phyloP scores from a whole-genome alignment of 2,329 filamentous ascomycete species.

The Aureobasidium mangrovei region DNA sequence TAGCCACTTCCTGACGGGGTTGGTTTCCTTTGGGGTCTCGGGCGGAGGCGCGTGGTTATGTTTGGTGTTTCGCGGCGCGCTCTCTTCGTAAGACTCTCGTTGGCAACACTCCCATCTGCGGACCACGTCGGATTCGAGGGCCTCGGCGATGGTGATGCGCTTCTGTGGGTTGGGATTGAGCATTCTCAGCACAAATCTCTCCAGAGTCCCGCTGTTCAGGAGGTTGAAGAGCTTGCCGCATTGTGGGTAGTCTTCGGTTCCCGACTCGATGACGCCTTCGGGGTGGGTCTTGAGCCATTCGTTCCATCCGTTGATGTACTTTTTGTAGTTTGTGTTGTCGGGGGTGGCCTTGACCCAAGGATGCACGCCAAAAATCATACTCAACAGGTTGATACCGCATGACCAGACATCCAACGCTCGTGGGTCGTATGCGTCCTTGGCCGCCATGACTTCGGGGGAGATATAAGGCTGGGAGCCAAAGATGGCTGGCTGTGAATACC shows the following conservation, averaged over 20 bases:
- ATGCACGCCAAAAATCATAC: conserved; percentile 61
- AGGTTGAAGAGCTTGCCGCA: conserved; percentile 55
- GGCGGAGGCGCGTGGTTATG: conserved; percentile 8
- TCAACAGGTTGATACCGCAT: conserved; percentile 72
- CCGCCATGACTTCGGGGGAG: conserved; percentile 71
- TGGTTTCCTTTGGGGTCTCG: neutral
- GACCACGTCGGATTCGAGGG: conserved; percentile 63
- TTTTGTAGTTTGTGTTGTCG: conserved; percentile 49
- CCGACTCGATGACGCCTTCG: conserved; percentile 34
- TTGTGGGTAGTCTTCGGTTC: conserved; percentile 48
- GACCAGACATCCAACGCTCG: conserved; percentile 80
- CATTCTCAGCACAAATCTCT: conserved; percentile 69
- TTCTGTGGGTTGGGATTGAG: conserved; percentile 66
- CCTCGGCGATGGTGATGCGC: conserved; percentile 60
- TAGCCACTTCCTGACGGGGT: conserved; percentile 10
- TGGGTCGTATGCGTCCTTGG: conserved; percentile 60
- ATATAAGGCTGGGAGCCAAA: conserved; percentile 83
- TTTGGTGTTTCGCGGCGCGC: neutral
- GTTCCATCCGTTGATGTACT: conserved; percentile 59
- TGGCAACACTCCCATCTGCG: conserved; percentile 66
- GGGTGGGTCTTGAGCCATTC: conserved; percentile 54
- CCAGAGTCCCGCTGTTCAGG: conserved; percentile 59
- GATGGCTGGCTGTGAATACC: conserved; percentile 67
- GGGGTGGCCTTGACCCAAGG: conserved; percentile 64
- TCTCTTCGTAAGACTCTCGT: conserved; percentile 4